phyloP scores from a whole-genome alignment of 768 basidiomycete species.

The Porpolomopsis calyptriformis region DNA sequence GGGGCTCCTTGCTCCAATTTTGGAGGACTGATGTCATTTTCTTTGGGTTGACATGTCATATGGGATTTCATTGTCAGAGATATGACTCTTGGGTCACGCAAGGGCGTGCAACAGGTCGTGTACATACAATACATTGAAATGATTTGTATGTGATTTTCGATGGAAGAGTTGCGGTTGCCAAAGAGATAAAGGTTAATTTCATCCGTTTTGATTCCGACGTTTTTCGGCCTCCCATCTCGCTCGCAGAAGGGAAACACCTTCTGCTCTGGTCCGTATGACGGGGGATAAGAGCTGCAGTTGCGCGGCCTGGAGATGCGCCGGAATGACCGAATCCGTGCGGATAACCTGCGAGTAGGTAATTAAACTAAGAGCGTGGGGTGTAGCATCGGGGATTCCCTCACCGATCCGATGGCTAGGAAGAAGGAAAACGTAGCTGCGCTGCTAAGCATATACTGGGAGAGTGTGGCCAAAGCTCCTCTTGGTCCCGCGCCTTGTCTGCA shows the following conservation, averaged over 20 bases:
- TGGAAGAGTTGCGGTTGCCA: too few species aligned
- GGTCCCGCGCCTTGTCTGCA: slow-evolving; percentile 82
- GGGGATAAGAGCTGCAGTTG: slow-evolving; percentile 47
- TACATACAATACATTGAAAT: too few species aligned
- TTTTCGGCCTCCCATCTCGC: slow-evolving; percentile 68
- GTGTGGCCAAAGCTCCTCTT: slow-evolving; percentile 77
- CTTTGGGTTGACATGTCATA: too few species aligned
- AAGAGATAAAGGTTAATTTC: not conserved
- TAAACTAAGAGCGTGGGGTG: too few species aligned
- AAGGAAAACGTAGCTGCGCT: slow-evolving; percentile 96
- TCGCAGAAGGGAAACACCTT: slow-evolving; percentile 61
- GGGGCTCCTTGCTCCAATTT: too few species aligned
- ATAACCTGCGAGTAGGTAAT: slow-evolving; percentile 83
- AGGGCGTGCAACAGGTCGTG: too few species aligned
- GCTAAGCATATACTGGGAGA: slow-evolving; percentile 97
- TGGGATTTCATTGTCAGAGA: too few species aligned
- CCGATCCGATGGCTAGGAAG: slow-evolving; percentile 92
- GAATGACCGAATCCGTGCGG: slow-evolving; percentile 60
- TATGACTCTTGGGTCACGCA: too few species aligned
- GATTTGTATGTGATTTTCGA: too few species aligned
- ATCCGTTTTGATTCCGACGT: slow-evolving; percentile 16
- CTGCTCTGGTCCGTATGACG: slow-evolving; percentile 47
- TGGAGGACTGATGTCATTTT: too few species aligned
- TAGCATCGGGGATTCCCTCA: slow-evolving; percentile 26
- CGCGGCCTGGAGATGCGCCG: slow-evolving; percentile 53